These are phyloP conservation scores for Rhodosporidiobolus sp. DNA, from an alignment of 768 basidiomycete species.

Conservation along the genomic window DNA sequence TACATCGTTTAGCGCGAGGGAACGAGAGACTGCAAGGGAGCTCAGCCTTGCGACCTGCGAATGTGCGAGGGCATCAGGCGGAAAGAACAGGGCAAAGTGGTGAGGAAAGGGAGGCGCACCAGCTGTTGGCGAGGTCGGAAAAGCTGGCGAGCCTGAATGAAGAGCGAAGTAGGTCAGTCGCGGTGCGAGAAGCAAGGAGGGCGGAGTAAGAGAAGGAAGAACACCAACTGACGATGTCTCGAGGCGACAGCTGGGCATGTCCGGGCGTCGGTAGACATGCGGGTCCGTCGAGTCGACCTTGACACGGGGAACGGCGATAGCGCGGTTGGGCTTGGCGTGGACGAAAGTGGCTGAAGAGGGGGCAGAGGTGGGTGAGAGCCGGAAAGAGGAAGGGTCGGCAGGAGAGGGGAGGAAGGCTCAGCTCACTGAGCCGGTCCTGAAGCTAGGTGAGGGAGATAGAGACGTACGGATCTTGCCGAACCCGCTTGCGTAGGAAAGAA, in stretches of 20 bases:
- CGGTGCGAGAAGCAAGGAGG: background rate
- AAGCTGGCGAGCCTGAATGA: background rate
- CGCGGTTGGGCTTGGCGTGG: background rate
- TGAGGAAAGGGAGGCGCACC: background rate
- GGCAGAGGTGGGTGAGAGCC: background rate
- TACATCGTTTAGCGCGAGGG: no score
- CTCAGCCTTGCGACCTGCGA: no score
- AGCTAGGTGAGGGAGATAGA: background rate
- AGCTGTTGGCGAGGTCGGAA: background rate
- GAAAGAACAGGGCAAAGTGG: no score
- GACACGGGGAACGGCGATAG: background rate
- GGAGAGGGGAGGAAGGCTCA: no score
- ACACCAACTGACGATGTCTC: background rate
- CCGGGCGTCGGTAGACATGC: background rate
- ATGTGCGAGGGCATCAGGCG: no score
- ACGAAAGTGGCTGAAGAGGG: background rate
- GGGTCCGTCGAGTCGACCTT: background rate
- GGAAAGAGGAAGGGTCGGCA: background rate
- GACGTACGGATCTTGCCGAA: conserved; percentile 24
- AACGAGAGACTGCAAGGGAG: no score
- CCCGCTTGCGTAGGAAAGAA: background rate
- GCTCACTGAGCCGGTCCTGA: no score
- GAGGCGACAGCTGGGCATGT: background rate
- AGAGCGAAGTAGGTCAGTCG: background rate
- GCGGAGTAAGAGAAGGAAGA: background rate